Percentiles rank a stretch among this genome's conserved stretches.
These are phyloP conservation scores for Casuarina equisetifolia DNA, from an alignment of 306 rosid genomes.

Conservation along the genomic window DNA sequence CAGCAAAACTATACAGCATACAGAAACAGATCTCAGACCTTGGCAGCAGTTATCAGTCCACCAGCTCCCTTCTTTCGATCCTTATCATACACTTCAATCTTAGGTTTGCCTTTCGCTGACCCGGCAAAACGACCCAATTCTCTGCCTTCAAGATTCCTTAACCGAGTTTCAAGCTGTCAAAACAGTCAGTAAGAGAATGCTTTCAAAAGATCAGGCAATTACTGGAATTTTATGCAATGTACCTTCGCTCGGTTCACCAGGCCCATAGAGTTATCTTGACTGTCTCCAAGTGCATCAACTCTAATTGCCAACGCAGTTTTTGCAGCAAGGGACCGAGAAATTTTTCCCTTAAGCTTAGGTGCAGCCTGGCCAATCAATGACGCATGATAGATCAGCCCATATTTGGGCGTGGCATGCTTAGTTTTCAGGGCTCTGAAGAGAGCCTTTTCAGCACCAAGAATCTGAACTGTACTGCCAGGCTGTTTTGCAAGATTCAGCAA, in stretches of 20 bases:
- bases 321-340: slow-evolving; percentile 89
- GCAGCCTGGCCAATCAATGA: slow-evolving; percentile 93
- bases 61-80: slow-evolving; percentile 83
- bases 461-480: slow-evolving; percentile 95
- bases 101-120: slow-evolving; percentile 90
- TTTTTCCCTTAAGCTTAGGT: slow-evolving; percentile 84
- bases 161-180: slow-evolving; percentile 74
- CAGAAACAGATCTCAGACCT: slow-evolving; percentile 44
- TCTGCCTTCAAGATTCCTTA: slow-evolving; percentile 84
- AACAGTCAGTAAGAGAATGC: slow-evolving; percentile 3
- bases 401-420: slow-evolving; percentile 92
- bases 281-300: slow-evolving; percentile 83
- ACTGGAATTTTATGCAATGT: neutral
- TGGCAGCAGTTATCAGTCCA: slow-evolving; percentile 76
- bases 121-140: slow-evolving; percentile 80
- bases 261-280: slow-evolving; percentile 79
- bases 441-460: slow-evolving; percentile 97
- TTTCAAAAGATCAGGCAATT: neutral
- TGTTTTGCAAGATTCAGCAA: slow-evolving; percentile 91
- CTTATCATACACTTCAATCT: slow-evolving; percentile 85
- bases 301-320: slow-evolving; percentile 82
- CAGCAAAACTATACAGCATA: neutral
- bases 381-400: slow-evolving; percentile 95
- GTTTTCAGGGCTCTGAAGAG: slow-evolving; percentile 91
- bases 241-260: slow-evolving; percentile 85